These are phyloP conservation scores for Pulveroboletus ravenelii DNA, from an alignment of 768 basidiomycete genomes.

Conservation along the genomic window DNA sequence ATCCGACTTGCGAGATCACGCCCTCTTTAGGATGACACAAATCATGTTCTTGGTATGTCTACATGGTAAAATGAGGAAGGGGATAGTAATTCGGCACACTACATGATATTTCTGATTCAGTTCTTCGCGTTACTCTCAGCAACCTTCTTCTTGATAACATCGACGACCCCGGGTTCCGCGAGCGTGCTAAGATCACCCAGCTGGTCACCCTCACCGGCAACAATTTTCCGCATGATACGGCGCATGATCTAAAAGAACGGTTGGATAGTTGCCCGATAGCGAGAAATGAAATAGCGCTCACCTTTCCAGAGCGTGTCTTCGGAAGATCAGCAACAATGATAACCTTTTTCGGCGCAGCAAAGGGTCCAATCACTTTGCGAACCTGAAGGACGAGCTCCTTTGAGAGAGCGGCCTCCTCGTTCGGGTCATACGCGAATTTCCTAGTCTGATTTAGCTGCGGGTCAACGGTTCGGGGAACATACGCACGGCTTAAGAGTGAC, in stretches of 20 bases:
- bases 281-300: not conserved
- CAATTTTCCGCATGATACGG: slow-evolving; percentile 94
- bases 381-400: slow-evolving; percentile 95
- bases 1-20: too few relatives aligned
- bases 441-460: slow-evolving; percentile 29
- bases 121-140: slow-evolving; percentile 35
- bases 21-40: too few relatives aligned
- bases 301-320: slow-evolving; percentile 95
- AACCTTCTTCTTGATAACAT: slow-evolving; percentile 78
- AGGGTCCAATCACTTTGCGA: slow-evolving; percentile 95
- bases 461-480: not conserved
- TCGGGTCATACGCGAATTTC: slow-evolving; percentile 73
- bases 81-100: too few relatives aligned
- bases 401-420: slow-evolving; percentile 61
- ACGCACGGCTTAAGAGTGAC: slow-evolving; percentile 91
- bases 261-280: not conserved
- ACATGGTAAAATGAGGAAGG: too few relatives aligned
- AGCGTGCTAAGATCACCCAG: slow-evolving; percentile 92
- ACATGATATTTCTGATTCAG: not conserved
- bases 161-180: slow-evolving; percentile 84
- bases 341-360: slow-evolving; percentile 94
- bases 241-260: slow-evolving; percentile 69
- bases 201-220: slow-evolving; percentile 90
- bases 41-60: too few relatives aligned
- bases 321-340: slow-evolving; percentile 80